Evolutionary conservation across 208 protist species (phyloP).

Genomic region (Trichomonas vaginalis): DNA sequence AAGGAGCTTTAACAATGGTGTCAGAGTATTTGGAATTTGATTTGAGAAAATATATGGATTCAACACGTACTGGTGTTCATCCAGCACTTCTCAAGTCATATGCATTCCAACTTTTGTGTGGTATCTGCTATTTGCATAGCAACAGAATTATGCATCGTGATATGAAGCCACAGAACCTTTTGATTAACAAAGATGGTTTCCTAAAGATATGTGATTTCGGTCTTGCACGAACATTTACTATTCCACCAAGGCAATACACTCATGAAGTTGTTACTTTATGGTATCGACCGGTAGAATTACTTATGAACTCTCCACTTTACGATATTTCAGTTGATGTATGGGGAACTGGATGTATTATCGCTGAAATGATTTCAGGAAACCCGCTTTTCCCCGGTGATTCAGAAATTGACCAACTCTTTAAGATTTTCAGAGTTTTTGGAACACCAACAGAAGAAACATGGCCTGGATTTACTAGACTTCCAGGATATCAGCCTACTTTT

Average conservation of each 20-base stretch:
- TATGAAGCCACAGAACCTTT: constrained; percentile 16
- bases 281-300: constrained; percentile 40
- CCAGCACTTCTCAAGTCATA: background rate
- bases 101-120: background rate
- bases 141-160: constrained; percentile 11
- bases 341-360: constrained; percentile 13
- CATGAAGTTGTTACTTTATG: constrained; percentile 45
- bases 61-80: background rate
- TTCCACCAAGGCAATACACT: constrained; percentile 36
- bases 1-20: background rate
- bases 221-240: constrained; percentile 35
- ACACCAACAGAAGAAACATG: constrained; percentile 31
- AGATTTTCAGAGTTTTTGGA: constrained; percentile 20
- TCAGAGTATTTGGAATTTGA: background rate
- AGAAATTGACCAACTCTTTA: constrained; percentile 8
- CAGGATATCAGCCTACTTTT: background rate
- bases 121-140: background rate
- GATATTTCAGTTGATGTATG: background rate
- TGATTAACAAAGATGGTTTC: constrained; percentile 29
- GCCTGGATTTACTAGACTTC: constrained; percentile 33
- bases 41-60: background rate
- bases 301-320: constrained; percentile 22
- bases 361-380: background rate
- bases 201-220: constrained; percentile 55
- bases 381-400: background rate